Evolutionary conservation across 257 asterid genomes (phyloP).

Genomic region (Echites panduratus): DNA sequence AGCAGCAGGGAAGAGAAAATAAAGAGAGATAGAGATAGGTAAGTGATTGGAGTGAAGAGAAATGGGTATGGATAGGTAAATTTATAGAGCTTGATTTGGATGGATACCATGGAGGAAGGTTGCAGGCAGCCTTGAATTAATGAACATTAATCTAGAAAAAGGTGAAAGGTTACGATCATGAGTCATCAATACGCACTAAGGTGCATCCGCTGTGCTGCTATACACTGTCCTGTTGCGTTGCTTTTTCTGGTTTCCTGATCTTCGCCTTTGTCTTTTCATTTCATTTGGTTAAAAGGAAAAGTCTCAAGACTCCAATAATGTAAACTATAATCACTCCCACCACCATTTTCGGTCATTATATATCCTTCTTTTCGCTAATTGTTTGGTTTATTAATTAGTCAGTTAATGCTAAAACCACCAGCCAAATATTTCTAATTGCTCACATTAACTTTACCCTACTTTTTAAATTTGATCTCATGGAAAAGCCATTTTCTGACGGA

Average conservation of each 20-base stretch:
- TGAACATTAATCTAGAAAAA: background rate
- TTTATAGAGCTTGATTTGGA: background rate
- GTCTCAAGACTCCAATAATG: too few species aligned
- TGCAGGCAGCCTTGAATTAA: background rate
- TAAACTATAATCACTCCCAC: too few species aligned
- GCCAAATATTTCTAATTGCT: too few species aligned
- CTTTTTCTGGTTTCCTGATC: background rate
- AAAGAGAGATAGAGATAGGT: background rate
- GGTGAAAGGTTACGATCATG: constrained; percentile 13
- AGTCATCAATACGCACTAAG: constrained; percentile 21
- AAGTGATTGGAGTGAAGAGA: background rate
- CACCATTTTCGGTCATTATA: too few species aligned
- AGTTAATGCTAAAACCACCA: too few species aligned
- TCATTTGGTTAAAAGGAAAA: background rate
- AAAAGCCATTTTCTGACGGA: too few species aligned
- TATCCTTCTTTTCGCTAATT: too few species aligned
- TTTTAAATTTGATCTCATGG: too few species aligned
- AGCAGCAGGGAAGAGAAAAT: background rate
- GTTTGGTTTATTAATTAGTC: too few species aligned
- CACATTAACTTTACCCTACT: too few species aligned
- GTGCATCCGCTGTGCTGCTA: background rate
- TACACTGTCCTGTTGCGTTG: too few species aligned
- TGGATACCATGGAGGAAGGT: background rate
- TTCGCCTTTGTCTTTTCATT: background rate
- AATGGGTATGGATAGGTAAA: background rate